Percentiles rank a stretch among this genome's conserved stretches.
These are phyloP conservation scores for Candida insectorum DNA, from an alignment of 805 yeast species.

Conservation along the genomic window DNA sequence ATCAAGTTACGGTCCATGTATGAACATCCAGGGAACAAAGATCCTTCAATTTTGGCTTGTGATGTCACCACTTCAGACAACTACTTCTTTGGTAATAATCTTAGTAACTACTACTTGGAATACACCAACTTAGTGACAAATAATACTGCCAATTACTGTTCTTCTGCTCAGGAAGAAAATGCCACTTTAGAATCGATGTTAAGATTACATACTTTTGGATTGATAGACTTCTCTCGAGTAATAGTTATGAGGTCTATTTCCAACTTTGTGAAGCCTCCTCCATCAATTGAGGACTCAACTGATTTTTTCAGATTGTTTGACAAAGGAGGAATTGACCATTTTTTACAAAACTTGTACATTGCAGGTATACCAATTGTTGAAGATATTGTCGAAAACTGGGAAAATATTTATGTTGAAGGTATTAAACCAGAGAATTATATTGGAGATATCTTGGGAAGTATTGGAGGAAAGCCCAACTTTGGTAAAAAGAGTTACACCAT, in stretches of 20 bases:
- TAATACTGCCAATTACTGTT: conserved; percentile 56
- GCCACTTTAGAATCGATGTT: conserved; percentile 59
- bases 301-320: conserved; percentile 47
- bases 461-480: conserved; percentile 44
- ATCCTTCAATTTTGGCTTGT: conserved; percentile 28
- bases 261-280: conserved; percentile 56
- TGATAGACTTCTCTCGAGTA: conserved; percentile 55
- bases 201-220: conserved; percentile 51
- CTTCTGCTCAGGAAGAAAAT: conserved; percentile 67
- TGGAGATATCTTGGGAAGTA: conserved; percentile 58
- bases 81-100: conserved; percentile 53
- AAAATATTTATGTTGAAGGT: conserved; percentile 27
- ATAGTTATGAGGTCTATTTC: conserved; percentile 61
- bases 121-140: conserved; percentile 51
- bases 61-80: conserved; percentile 60
- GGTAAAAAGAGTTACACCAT: conserved; percentile 21
- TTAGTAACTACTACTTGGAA: conserved; percentile 49
- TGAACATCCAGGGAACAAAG: conserved; percentile 16
- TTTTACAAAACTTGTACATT: conserved; percentile 47
- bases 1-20: conserved; percentile 46
- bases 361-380: conserved; percentile 55
- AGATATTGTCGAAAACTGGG: conserved; percentile 53
- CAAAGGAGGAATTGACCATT: conserved; percentile 50
- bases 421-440: conserved; percentile 46
- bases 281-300: conserved; percentile 37